Evolutionary conservation across 306 rosid genomes (phyloP), one percentile per base, ranked within the genome.

Genomic region (Acmispon strigosus): DNA sequence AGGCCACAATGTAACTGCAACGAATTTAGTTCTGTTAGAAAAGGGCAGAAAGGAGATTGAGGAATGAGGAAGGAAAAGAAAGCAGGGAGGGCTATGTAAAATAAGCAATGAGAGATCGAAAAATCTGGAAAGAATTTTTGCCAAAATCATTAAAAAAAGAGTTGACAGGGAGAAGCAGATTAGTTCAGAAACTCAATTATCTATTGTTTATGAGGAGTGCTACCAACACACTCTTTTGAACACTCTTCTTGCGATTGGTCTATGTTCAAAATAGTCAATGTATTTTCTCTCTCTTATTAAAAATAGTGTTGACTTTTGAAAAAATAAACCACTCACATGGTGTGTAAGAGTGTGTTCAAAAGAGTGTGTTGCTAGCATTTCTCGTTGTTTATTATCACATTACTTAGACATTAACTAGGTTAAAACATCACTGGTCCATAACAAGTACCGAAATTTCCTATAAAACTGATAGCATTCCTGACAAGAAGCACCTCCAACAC

Each of bases 1-100:
- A 83, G 99, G 97, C 97, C 96, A 94, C 73, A 94, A 79, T 66
- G 83, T 69, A 62, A 94, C 99, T 94, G 90, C 78, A 53, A 63
- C 71, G 34, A 49, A 86, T 42, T 60, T 16, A 37, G 48, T 53
- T 70, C 69, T 50, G 59, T 81, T 75, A 70, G 56, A 60, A 54
- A 43, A 44, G 56, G 73, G 55, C 12, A 39, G 16, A 36, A 27
- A 24, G 53, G 60, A 11, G 24, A 52, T 73, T 8, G 32, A 53
- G 20, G 29, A 29, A 54, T 20, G 24, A 24, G 50, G 22, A 54
- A 57, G 51, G 56, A 50, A 53, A 70, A 29, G 54, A 62, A 66
- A 54, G 22, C n/a, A 5, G 44, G 27, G 51, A 8, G 16, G 49
- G 34, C 49, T 60, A 6, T 14, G 10, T 12, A 16, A 8, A 39